Conservation (phyloP, 2,329 filamentous ascomycete species). For the Ophiostoma ulmi region DNA sequence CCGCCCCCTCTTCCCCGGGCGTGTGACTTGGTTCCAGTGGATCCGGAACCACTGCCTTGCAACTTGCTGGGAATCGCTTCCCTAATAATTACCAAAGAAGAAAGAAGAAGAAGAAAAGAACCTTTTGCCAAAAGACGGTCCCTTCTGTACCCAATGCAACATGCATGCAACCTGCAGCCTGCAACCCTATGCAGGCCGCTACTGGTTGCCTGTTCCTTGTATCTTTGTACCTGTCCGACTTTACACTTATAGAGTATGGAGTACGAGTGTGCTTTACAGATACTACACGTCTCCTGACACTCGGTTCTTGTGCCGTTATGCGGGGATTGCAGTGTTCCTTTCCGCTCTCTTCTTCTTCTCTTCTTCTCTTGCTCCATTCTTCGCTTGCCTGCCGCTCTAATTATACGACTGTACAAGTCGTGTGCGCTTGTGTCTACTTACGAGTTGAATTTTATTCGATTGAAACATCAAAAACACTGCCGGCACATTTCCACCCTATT, state of each 20-base stretch:
- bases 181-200: conserved; percentile 11
- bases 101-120: not conserved
- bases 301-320: not conserved
- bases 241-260: not conserved
- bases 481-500: conserved; percentile 1
- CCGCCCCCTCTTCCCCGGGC: conserved; percentile 13
- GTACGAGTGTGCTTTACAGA: no score
- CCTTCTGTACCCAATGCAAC: not conserved
- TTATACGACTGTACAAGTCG: not conserved
- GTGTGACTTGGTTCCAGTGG: conserved; percentile 18
- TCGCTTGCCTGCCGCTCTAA: not conserved
- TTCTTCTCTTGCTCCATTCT: not conserved
- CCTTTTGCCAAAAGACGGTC: not conserved
- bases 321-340: conserved; percentile 1
- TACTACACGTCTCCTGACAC: conserved; percentile 3
- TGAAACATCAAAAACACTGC: not conserved
- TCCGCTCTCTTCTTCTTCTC: conserved; percentile 1
- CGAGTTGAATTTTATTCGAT: not conserved
- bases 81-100: not conserved
- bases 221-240: not conserved
- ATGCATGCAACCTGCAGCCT: conserved; percentile 2
- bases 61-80: not conserved
- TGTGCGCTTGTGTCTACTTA: not conserved
- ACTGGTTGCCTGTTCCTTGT: not conserved
- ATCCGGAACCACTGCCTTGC: conserved; percentile 11